Percentiles rank a stretch among this genome's conserved stretches.
phyloP scores from a whole-genome alignment of 257 asterid genomes.

The Anisodus tanguticus region DNA sequence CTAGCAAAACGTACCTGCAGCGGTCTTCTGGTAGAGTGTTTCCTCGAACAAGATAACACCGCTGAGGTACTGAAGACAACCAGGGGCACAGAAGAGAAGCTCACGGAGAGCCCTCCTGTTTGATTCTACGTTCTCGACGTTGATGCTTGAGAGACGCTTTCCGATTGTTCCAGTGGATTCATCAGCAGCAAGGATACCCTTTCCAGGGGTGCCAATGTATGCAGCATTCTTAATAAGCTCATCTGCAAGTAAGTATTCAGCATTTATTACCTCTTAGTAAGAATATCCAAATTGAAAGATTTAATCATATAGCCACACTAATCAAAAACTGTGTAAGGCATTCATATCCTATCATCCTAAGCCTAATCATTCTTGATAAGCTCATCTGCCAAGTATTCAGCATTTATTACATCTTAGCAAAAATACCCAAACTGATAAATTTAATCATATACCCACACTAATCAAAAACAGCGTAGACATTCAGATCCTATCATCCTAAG shows the following conservation, averaged over 20 bases:
- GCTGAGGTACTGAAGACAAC: slow-evolving; percentile 41
- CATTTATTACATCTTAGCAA: neutral
- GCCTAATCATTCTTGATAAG: no score
- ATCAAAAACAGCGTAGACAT: neutral
- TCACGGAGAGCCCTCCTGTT: slow-evolving; percentile 48
- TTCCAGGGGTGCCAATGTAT: slow-evolving; percentile 53
- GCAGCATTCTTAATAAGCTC: slow-evolving; percentile 46
- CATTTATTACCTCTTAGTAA: neutral
- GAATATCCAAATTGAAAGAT: no score
- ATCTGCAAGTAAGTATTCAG: slow-evolving; percentile 29
- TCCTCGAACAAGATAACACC: slow-evolving; percentile 50
- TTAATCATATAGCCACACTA: no score
- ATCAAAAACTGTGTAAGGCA: no score
- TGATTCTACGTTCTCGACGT: slow-evolving; percentile 43
- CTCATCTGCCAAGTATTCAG: no score
- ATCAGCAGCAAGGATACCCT: slow-evolving; percentile 57
- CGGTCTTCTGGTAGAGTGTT: slow-evolving; percentile 49
- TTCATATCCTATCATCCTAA: no score
- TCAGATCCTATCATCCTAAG: neutral
- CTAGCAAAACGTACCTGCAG: slow-evolving; percentile 37
- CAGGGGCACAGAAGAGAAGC: slow-evolving; percentile 46
- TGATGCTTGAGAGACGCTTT: slow-evolving; percentile 47
- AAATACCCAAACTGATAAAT: neutral
- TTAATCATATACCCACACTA: neutral
- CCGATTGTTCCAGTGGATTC: slow-evolving; percentile 55